A percentile compares a stretch with the other conserved stretches of the same genome.
Evolutionary conservation across 2,329 filamentous ascomycete species (phyloP).

Genomic region (Xylariaceae sp.): DNA sequence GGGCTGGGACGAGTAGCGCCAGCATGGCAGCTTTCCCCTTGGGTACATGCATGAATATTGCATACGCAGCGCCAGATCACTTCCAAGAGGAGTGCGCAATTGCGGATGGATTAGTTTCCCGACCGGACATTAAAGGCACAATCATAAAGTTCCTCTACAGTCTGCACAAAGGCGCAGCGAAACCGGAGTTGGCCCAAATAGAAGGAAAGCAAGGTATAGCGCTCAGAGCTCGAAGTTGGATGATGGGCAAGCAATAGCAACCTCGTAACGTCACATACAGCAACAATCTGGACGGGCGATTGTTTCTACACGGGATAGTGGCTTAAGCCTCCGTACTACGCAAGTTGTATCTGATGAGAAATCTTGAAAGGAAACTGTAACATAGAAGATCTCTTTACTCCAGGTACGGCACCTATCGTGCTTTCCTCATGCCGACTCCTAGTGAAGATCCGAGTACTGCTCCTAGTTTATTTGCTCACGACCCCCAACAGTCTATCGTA

Average conservation of each 20-base stretch:
- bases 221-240: slow-evolving; percentile 22
- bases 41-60: slow-evolving; percentile 20
- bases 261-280: background rate
- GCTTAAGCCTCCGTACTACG: no score
- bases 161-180: slow-evolving; percentile 16
- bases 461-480: no score
- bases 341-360: no score
- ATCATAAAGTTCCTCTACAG: slow-evolving; percentile 20
- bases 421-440: no score
- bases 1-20: slow-evolving; percentile 20
- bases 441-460: no score
- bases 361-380: no score
- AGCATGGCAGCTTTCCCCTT: slow-evolving; percentile 19
- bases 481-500: no score
- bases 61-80: slow-evolving; percentile 5
- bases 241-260: slow-evolving; percentile 18
- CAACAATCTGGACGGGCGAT: no score
- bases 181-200: slow-evolving; percentile 8
- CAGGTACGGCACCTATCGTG: no score
- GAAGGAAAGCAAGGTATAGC: slow-evolving; percentile 18
- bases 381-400: no score
- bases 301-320: no score
- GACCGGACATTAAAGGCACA: background rate
- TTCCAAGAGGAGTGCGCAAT: slow-evolving; percentile 9
- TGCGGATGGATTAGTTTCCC: slow-evolving; percentile 8